Conservation (phyloP, 208 protist genomes). For the Leishmania martiniquensis region DNA sequence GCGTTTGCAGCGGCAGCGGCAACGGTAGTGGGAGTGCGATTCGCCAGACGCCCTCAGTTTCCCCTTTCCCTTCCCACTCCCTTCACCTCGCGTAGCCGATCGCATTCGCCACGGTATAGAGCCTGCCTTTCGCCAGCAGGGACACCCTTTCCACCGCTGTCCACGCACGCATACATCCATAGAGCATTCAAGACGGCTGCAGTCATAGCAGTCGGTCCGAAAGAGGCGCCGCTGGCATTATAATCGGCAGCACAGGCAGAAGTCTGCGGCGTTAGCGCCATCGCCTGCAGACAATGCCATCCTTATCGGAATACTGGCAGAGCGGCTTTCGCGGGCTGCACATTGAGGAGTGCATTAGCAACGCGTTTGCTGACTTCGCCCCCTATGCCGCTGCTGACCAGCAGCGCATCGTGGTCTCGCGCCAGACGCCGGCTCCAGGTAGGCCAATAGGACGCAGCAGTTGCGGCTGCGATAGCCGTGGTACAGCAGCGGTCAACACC, state of each 20-base stretch:
- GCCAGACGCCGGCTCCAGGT: conserved; percentile 33
- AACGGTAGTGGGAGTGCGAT: no score
- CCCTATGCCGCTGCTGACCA: conserved; percentile 84
- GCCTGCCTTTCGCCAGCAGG: background rate
- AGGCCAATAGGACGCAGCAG: conserved; percentile 1
- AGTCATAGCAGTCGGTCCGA: background rate
- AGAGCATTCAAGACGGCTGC: background rate
- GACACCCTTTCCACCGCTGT: background rate
- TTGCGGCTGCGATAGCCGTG: background rate
- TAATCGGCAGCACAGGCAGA: background rate
- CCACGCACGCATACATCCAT: background rate
- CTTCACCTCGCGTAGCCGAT: background rate
- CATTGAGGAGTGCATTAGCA: conserved; percentile 76
- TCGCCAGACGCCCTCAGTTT: background rate
- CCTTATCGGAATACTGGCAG: conserved; percentile 44
- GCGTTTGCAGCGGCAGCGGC: background rate
- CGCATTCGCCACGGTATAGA: background rate
- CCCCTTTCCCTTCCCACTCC: background rate
- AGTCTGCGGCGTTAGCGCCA: background rate
- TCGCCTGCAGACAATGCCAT: conserved; percentile 12
- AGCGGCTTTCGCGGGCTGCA: conserved; percentile 51
- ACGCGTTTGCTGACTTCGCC: conserved; percentile 73
- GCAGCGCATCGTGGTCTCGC: conserved; percentile 53
- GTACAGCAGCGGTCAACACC: background rate
- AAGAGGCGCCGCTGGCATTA: background rate